phyloP scores from a whole-genome alignment of 805 yeast species.

The Starmerella tilneyi region DNA sequence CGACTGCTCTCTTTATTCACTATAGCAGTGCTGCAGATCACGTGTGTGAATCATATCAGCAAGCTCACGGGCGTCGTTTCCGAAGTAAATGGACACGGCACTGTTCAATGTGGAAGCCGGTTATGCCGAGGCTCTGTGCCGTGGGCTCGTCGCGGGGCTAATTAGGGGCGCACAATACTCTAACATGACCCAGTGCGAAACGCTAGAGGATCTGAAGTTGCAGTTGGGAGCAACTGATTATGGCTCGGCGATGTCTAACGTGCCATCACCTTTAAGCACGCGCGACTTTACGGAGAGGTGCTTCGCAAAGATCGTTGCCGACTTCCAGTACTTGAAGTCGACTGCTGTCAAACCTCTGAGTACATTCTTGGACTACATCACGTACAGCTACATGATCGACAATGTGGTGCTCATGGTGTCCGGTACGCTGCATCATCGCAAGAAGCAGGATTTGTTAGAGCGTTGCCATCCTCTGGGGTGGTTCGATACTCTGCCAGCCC shows the following conservation, averaged over 20 bases:
- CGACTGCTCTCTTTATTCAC: too few species aligned
- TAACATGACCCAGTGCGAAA: slow-evolving; percentile 91
- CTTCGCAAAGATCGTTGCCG: slow-evolving; percentile 60
- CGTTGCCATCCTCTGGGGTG: slow-evolving; percentile 97
- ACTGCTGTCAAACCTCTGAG: slow-evolving; percentile 75
- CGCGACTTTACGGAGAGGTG: slow-evolving; percentile 75
- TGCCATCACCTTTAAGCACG: slow-evolving; percentile 75
- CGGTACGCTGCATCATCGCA: slow-evolving; percentile 93
- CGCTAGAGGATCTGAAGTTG: slow-evolving; percentile 82
- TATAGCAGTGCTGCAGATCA: too few species aligned
- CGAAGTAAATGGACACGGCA: slow-evolving; percentile 75
- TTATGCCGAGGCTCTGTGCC: slow-evolving; percentile 83
- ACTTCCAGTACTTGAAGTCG: slow-evolving; percentile 73
- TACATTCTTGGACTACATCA: slow-evolving; percentile 80
- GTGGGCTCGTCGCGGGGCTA: slow-evolving; percentile 85
- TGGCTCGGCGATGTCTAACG: slow-evolving; percentile 77
- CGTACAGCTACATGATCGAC: slow-evolving; percentile 97
- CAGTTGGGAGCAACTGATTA: slow-evolving; percentile 95
- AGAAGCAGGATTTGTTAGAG: slow-evolving; percentile 72
- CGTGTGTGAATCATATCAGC: too few species aligned
- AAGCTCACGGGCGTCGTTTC: too few species aligned
- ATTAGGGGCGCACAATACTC: slow-evolving; percentile 69
- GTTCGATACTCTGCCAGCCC: slow-evolving; percentile 95
- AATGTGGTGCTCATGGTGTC: slow-evolving; percentile 92
- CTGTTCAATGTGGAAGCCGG: slow-evolving; percentile 86